Evolutionary conservation across 176 grass and related monocot genomes (phyloP).

Genomic region (Saccharum spontaneum): DNA sequence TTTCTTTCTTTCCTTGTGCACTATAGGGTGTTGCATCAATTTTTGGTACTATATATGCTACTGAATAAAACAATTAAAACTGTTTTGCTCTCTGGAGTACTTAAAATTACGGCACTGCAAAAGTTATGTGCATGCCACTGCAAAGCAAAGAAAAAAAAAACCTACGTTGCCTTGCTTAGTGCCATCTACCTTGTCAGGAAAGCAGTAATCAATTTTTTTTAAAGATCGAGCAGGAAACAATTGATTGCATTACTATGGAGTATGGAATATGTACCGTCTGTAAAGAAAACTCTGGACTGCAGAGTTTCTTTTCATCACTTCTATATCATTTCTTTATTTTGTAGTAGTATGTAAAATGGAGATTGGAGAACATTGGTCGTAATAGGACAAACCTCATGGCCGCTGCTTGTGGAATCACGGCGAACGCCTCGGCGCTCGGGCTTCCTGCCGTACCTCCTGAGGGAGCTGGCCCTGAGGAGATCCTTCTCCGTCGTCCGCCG

Average conservation of each 20-base stretch:
- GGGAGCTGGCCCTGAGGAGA: constrained; percentile 57
- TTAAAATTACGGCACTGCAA: neutral
- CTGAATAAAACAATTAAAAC: too few species aligned
- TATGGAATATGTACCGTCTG: neutral
- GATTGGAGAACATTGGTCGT: neutral
- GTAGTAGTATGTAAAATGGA: neutral
- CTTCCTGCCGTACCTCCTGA: constrained; percentile 69
- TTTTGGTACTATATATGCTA: too few species aligned
- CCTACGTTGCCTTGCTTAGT: neutral
- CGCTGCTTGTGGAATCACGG: constrained; percentile 53
- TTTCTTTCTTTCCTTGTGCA: too few species aligned
- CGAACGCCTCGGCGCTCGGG: constrained; percentile 21
- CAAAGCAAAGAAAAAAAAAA: neutral
- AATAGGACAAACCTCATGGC: constrained; percentile 57
- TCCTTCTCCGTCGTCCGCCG: constrained; percentile 64
- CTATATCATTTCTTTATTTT: neutral
- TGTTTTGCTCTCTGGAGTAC: too few species aligned
- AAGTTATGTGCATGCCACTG: neutral
- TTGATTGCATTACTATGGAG: neutral
- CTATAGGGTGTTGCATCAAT: too few species aligned
- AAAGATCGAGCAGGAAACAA: neutral
- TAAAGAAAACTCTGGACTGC: neutral
- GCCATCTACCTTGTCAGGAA: neutral
- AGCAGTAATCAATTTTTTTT: neutral
- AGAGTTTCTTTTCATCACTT: neutral